A percentile compares a stretch with the other conserved stretches of the same genome.
Conservation (phyloP, 257 asterid species). For the Anisodus acutangulus region DNA sequence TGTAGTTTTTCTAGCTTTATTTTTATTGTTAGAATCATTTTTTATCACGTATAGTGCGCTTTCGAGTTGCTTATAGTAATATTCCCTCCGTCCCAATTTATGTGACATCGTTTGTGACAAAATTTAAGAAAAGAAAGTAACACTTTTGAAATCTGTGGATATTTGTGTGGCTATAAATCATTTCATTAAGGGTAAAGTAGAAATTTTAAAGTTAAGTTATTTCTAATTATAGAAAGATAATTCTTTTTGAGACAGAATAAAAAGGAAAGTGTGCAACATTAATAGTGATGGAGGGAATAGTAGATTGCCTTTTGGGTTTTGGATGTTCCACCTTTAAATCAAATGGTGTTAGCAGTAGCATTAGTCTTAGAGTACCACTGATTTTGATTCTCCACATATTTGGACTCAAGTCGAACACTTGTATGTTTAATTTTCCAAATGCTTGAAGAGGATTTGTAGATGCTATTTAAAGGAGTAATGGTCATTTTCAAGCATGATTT, state of each 20-base stretch:
- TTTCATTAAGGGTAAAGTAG: too few relatives aligned
- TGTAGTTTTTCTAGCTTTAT: neutral
- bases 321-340: neutral
- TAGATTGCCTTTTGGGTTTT: too few relatives aligned
- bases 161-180: too few relatives aligned
- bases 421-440: neutral
- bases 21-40: neutral
- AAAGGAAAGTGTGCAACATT: too few relatives aligned
- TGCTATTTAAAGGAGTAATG: neutral
- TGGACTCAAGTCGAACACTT: neutral
- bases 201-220: too few relatives aligned
- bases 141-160: neutral
- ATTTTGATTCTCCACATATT: neutral
- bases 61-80: neutral
- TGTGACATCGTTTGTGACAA: too few relatives aligned
- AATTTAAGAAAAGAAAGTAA: too few relatives aligned
- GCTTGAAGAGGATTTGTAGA: neutral
- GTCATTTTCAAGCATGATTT: neutral
- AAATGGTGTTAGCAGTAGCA: neutral
- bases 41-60: neutral
- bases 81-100: too few relatives aligned
- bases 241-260: too few relatives aligned
- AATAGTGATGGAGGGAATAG: too few relatives aligned
- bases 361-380: neutral
- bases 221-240: too few relatives aligned